Base-by-base conservation (phyloP, 75 land plant species). In the Cryptomeria japonica region DNA sequence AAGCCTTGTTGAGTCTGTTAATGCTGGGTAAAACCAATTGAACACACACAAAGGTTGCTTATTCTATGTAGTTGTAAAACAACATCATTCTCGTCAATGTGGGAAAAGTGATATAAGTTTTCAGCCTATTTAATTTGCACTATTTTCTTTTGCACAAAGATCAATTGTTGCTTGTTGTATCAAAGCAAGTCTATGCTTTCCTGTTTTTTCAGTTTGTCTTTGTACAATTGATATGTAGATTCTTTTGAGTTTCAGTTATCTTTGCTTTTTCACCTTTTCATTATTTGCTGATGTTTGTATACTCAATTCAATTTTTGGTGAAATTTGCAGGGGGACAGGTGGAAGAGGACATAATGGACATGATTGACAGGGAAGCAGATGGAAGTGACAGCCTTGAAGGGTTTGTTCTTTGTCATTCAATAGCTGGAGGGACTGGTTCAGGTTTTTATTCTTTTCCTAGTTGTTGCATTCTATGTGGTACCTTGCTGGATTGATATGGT, bases 351-450 rank as follows among this genome's bases (percentile, higher is more conserved):
- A 46, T 46, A 46, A 46, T 5, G 47, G 47, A 46, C 6, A 46
- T 7, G 47, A 6, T 46, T 46, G 47, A 46, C 47, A 46, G 0
- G 47, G 7, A 46, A 46, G 47, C 7, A 7, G 47, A 46, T 46
- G 7, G 47, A 46, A 46, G 47, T 46, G 47, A 46, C 47, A 46
- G 47, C 47, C 47, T 46, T 46, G 7, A 46, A 46, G 47, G 99
- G 47, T 98, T 98, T 95, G 99, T 98, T 87, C 90, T 98, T 36
- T 98, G 99, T 79, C 99, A 98, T 87, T 97, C 99, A 58, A 98
- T 98, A 80, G 99, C 99, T 90, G 99, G 99, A 78, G 99, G 99
- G 86, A 98, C 99, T 56, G 99, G 99, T 68, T 98, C 99, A 93
- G 99, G 99, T 97, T 80, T 84, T 58, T 89, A 39, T 18, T n/a